Conservation (phyloP, 1,139 yeast species). For the Saccharomyces hybrid region DNA sequence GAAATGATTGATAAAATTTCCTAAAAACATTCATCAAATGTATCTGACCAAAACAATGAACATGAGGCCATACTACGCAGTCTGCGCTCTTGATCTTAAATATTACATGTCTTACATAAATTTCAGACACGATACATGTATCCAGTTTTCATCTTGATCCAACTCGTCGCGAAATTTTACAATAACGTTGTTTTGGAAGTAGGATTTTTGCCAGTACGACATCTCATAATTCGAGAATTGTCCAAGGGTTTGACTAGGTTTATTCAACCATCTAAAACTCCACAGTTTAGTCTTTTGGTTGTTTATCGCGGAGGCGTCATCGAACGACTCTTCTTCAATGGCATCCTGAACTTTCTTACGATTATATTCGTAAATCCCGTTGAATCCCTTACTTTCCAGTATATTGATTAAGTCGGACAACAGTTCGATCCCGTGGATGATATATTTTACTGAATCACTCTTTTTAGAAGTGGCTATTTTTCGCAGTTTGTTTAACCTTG, state of each 20-base stretch:
- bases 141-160: conserved; percentile 24
- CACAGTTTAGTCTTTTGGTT: conserved; percentile 19
- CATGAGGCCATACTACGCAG: not conserved
- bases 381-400: conserved; percentile 23
- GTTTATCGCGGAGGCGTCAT: conserved; percentile 9
- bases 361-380: conserved; percentile 17
- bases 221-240: conserved; percentile 25
- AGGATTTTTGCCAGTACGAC: conserved; percentile 28
- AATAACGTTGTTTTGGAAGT: conserved; percentile 21
- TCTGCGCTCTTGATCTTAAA: not conserved
- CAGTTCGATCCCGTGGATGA: conserved; percentile 17
- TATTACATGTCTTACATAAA: conserved; percentile 15
- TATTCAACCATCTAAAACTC: conserved; percentile 26
- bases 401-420: conserved; percentile 18
- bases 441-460: conserved; percentile 2
- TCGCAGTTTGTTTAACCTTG: conserved; percentile 18
- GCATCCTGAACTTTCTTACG: conserved; percentile 11
- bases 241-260: conserved; percentile 12
- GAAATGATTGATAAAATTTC: not conserved
- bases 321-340: conserved; percentile 20
- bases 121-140: conserved; percentile 20
- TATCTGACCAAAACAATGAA: not conserved
- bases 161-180: conserved; percentile 20
- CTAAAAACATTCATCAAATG: not conserved
- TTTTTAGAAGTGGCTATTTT: conserved; percentile 3